A percentile compares a stretch with the other conserved stretches of the same genome.
Evolutionary conservation across 2,329 filamentous ascomycete genomes (phyloP).

Genomic region (Myriosclerotinia curreyana): DNA sequence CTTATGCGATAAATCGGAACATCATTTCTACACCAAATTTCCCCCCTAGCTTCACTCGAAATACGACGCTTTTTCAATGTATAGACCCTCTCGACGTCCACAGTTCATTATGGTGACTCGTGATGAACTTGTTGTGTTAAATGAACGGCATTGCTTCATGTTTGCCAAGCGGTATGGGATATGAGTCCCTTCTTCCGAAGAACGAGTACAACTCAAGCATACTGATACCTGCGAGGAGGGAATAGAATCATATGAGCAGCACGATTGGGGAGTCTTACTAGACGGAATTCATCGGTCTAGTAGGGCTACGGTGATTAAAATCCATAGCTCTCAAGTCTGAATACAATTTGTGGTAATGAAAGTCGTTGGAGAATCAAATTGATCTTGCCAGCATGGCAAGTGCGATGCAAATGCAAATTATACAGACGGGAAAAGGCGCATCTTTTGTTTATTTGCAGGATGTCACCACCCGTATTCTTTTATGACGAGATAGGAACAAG

Average conservation of each 20-base stretch:
- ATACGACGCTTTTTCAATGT: neutral
- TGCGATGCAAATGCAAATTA: neutral
- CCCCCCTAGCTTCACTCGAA: neutral
- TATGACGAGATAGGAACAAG: neutral
- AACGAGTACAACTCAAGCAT: neutral
- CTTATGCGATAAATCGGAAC: neutral
- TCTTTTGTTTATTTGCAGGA: neutral
- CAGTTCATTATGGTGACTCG: neutral
- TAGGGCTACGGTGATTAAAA: neutral
- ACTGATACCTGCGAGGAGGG: neutral
- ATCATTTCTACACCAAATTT: neutral
- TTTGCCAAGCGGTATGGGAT: neutral
- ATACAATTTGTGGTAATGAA: neutral
- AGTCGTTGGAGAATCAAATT: no score
- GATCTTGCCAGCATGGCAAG: neutral
- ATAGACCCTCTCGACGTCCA: neutral
- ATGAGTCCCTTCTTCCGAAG: neutral
- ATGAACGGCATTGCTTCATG: neutral
- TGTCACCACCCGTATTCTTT: accelerated
- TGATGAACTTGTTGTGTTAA: neutral
- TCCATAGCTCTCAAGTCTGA: neutral
- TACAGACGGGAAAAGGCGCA: neutral
- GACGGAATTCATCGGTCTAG: neutral
- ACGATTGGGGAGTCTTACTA: neutral
- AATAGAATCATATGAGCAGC: neutral